These are phyloP conservation scores for Tylopilus felleus DNA, from an alignment of 768 basidiomycete species.

Conservation along the genomic window DNA sequence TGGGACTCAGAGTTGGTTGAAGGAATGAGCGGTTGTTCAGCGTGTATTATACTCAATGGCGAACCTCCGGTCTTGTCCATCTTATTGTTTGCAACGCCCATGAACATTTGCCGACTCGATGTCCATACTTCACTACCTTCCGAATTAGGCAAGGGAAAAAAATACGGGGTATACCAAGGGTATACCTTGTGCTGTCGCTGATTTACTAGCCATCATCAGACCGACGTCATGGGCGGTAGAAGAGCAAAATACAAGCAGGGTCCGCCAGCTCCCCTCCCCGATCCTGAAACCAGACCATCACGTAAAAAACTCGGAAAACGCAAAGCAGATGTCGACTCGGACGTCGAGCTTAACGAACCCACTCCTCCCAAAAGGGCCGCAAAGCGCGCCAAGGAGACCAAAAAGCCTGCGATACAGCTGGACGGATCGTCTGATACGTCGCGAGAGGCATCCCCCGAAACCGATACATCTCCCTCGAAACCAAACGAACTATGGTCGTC, in stretches of 20 bases:
- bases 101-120: neutral
- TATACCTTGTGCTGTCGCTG: no score
- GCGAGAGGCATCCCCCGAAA: constrained; percentile 46
- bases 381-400: constrained; percentile 37
- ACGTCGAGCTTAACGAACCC: constrained; percentile 28
- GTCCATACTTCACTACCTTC: neutral
- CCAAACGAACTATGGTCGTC: constrained; percentile 36
- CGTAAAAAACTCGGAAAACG: constrained; percentile 70
- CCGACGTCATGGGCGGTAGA: constrained; percentile 70
- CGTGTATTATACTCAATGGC: neutral
- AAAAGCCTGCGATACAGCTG: constrained; percentile 19
- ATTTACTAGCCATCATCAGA: neutral
- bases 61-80: neutral
- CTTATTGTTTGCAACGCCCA: neutral
- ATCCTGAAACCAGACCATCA: constrained; percentile 35
- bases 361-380: constrained; percentile 24
- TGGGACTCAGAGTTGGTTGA: constrained; percentile 82
- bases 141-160: constrained; percentile 28
- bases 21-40: neutral
- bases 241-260: constrained; percentile 83
- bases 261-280: constrained; percentile 55
- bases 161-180: constrained; percentile 6
- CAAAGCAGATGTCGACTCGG: constrained; percentile 50
- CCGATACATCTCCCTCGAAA: constrained; percentile 19
- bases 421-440: constrained; percentile 29